Evolutionary conservation across 2,329 filamentous ascomycete species (phyloP), one percentile per base, ranked within the genome.

Genomic region (Tolypocladium amazonense): DNA sequence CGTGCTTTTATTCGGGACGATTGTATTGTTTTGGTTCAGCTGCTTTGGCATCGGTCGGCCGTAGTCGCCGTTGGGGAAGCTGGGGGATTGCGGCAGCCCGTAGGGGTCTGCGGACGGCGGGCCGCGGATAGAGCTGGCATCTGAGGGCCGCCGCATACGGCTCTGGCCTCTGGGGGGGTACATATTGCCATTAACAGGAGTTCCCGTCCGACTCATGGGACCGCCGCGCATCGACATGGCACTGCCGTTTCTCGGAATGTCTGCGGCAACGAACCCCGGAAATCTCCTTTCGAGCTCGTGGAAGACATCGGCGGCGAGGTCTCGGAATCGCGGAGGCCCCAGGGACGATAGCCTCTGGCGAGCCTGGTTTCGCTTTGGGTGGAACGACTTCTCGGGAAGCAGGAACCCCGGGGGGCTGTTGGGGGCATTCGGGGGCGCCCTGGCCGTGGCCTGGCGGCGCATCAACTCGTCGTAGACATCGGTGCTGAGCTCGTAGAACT

Each of bases 321-420:
- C 92, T 66, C 90, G 85, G 70, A 99, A 99, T 60, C 93, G 83
- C 33, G 90, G 87, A 27, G 89, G 86, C 3, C 92, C 91, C 18
- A 99, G 83, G 0, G 92, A 96, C 0, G 92, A 93, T 25, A 99
- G 83, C 73, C 96, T 95, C 74, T 97, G 92, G 47, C 94, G 85
- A n/a, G 94, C 94, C 73, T 97, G 92, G 71, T 99, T 99, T 63
- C 94, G 88, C 76, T 97, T 99, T 2, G 92, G 92, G 73, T 99
- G 94, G 75, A 97, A 97, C 64, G 86, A 88, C 64, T 88, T 83
- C 72, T 93, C 91, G n/a, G 94, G 90, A 30, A 90, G 77, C 7
- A 99, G 82, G 70, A 86, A 95, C 15, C 84, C 77, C 2, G 91
- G 90, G n/a, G 82, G 81, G 4, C 75, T 73, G 63, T 76, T 79